These are phyloP conservation scores for Heterobasidion occidentale DNA, from an alignment of 1,284 basidiomycete species.

Conservation along the genomic window DNA sequence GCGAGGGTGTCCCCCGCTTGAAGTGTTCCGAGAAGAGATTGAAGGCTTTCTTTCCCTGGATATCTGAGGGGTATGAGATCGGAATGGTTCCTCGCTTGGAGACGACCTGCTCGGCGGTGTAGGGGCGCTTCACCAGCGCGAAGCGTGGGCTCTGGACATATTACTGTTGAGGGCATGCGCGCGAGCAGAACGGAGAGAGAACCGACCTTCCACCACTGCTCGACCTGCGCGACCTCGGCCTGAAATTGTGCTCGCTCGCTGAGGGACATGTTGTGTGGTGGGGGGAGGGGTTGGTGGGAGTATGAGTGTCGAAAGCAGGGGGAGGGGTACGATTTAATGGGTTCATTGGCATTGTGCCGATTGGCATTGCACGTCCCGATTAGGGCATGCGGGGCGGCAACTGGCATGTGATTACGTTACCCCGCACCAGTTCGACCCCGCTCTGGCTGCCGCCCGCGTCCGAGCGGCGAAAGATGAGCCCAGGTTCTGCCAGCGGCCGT, in stretches of 20 bases:
- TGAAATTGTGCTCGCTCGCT: slow-evolving; percentile 60
- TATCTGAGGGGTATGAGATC: slow-evolving; percentile 82
- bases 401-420: background rate
- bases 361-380: too few relatives aligned
- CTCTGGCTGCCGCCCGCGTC: too few relatives aligned
- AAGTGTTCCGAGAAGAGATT: slow-evolving; percentile 60
- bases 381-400: too few relatives aligned
- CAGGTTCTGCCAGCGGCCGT: background rate
- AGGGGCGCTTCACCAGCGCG: slow-evolving; percentile 78
- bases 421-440: background rate
- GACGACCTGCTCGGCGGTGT: slow-evolving; percentile 90
- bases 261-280: slow-evolving; percentile 35
- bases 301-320: background rate
- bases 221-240: slow-evolving; percentile 77
- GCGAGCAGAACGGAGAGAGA: background rate
- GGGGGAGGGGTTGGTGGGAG: slow-evolving; percentile 1
- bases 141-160: slow-evolving; percentile 73
- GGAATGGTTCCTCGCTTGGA: slow-evolving; percentile 87
- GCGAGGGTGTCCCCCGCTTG: slow-evolving; percentile 69
- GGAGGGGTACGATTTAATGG: slow-evolving; percentile 2
- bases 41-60: slow-evolving; percentile 87
- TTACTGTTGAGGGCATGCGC: slow-evolving; percentile 1
- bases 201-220: slow-evolving; percentile 89
- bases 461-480: background rate
- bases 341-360: background rate